These are phyloP conservation scores for Phytophthora sansomeana DNA, from an alignment of 352 stramenopile species.

Conservation along the genomic window DNA sequence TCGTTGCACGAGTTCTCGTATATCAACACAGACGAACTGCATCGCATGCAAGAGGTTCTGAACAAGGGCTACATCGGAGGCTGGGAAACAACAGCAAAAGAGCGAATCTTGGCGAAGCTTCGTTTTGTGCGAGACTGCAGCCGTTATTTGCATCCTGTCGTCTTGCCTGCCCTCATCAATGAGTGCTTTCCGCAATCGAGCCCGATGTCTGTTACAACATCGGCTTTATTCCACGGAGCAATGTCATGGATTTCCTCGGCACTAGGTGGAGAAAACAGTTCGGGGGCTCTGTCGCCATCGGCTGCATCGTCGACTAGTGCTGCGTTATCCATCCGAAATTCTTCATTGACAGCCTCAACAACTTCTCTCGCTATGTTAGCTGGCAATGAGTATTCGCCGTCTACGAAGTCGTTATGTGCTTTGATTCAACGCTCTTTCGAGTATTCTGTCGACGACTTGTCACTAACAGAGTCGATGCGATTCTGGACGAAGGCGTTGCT, in stretches of 20 bases:
- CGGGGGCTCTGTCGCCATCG: constrained; percentile 41
- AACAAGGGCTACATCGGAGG: constrained; percentile 85
- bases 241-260: constrained; percentile 72
- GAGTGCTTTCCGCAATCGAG: constrained; percentile 62
- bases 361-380: constrained; percentile 58
- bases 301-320: constrained; percentile 48
- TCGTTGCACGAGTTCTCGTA: constrained; percentile 76
- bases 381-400: constrained; percentile 54
- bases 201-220: constrained; percentile 56
- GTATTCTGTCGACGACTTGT: constrained; percentile 49
- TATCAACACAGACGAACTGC: constrained; percentile 75
- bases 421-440: constrained; percentile 73
- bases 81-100: constrained; percentile 77
- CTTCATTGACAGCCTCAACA: constrained; percentile 56
- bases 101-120: constrained; percentile 70
- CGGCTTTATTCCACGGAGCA: constrained; percentile 62
- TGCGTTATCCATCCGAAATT: constrained; percentile 57
- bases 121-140: constrained; percentile 82
- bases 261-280: constrained; percentile 46
- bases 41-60: constrained; percentile 78
- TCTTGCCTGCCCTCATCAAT: constrained; percentile 71
- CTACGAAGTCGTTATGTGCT: constrained; percentile 59
- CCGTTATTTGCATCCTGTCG: constrained; percentile 65
- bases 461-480: constrained; percentile 46
- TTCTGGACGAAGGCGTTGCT: constrained; percentile 77